Percentiles rank a stretch among this genome's conserved stretches.
These are phyloP conservation scores for Hyphopichia fennica DNA, from an alignment of 1,139 yeast species.

Conservation along the genomic window DNA sequence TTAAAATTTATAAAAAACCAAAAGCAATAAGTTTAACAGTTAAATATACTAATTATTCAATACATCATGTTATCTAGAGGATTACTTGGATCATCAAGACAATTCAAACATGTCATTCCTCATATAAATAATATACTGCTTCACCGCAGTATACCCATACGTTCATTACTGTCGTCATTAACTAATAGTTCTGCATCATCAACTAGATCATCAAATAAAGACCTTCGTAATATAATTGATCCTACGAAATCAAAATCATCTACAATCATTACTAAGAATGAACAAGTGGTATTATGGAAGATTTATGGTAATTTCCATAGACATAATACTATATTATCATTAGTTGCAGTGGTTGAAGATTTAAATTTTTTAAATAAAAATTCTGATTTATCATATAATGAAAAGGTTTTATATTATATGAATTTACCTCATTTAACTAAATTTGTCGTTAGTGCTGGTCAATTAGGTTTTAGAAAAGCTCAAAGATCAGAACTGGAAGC, in stretches of 20 bases:
- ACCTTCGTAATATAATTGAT: background rate
- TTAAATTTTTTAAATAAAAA: conserved; percentile 56
- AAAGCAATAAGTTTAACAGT: no score
- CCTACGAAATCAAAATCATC: background rate
- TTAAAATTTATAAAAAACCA: no score
- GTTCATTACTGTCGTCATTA: no score
- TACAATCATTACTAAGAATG: background rate
- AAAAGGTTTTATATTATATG: conserved; percentile 73
- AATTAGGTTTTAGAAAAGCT: conserved; percentile 72
- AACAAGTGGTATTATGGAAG: conserved; percentile 55
- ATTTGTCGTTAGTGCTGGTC: conserved; percentile 68
- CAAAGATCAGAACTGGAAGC: conserved; percentile 94
- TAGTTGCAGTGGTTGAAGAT: conserved; percentile 72
- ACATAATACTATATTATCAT: conserved; percentile 80
- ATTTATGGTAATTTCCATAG: conserved; percentile 74
- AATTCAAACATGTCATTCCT: no score
- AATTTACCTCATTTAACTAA: conserved; percentile 78
- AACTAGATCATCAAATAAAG: background rate
- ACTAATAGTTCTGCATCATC: no score
- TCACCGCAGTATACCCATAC: no score
- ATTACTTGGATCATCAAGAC: no score
- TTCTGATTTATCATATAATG: conserved; percentile 62
- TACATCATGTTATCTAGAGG: no score
- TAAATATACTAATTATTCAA: no score
- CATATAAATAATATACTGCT: no score